Evolutionary conservation across 805 yeast species (phyloP), one percentile per base, ranked within the genome.

Genomic region (Metschnikowia colocasiae): DNA sequence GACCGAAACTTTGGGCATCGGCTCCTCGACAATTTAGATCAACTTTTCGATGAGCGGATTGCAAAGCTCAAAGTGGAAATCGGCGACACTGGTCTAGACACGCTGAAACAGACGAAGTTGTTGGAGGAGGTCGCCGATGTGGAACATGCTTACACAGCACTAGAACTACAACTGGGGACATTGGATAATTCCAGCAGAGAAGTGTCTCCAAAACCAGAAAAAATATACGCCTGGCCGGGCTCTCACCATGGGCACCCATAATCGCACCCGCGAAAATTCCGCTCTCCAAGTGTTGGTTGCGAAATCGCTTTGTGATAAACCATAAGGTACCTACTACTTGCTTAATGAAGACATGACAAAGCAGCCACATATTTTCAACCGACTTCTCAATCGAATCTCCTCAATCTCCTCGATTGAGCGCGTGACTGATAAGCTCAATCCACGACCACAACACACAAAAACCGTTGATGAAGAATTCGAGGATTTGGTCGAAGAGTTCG

Each of bases 191-290:
- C 58, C 12, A 59, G 65, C 38, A 48, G 61, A 19, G 59, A 63
- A 3, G 51, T 63, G 2, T 61, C 69, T 1, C 71, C 72, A 5
- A 59, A 58, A 6, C 73, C 73, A 1, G 75, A 71, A 46, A 62
- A 59, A 37, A 69, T 71, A 6, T 63, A 67, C 27, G 77, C 87
- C 1, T 82, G 87, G 87, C 87, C 87, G 0, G 86, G 87, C 0
- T 73, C 80, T 12, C 76, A 82, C 54, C 86, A 80, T 54, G 84
- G 85, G 0, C 87, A 82, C 59, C 85, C 86, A 16, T 63, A 48
- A 60, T 29, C 43, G 36, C 37, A 19, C 23, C 18, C 8, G 16
- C 33, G 18, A 25, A 38, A 35, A 35, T 20, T 9, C 16, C 26
- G 16, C 27, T 15, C 12, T 20, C 6, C 6, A 9, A 16, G n/a